Conservation (phyloP, 1,139 yeast genomes). For the Candida sanyaensis region DNA sequence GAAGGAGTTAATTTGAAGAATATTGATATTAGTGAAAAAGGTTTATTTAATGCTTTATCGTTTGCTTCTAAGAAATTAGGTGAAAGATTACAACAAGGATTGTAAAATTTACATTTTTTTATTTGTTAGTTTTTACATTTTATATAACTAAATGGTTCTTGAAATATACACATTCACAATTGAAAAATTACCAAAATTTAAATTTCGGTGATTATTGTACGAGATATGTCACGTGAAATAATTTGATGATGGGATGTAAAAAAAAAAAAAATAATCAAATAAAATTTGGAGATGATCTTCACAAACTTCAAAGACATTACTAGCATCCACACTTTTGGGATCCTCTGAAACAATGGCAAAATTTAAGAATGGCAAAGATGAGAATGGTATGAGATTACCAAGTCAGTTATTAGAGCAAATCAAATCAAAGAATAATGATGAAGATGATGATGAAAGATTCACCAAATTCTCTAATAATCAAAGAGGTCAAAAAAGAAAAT, state of each 20-base stretch:
- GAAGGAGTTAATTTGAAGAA: conserved; percentile 55
- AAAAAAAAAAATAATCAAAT: not conserved
- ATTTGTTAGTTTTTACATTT: not conserved
- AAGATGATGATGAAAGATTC: conserved; percentile 36
- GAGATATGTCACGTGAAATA: not conserved
- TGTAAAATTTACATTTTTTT: conserved; percentile 23
- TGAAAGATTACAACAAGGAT: conserved; percentile 82
- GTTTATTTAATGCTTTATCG: conserved; percentile 83
- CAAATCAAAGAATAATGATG: conserved; percentile 35
- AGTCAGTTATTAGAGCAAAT: conserved; percentile 67
- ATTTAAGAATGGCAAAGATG: conserved; percentile 17
- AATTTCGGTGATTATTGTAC: not conserved
- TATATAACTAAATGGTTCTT: too few relatives aligned
- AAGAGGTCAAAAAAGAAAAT: conserved; percentile 23
- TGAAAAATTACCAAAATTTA: too few relatives aligned
- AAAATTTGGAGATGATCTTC: conserved; percentile 2
- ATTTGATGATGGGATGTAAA: not conserved
- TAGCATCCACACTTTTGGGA: not conserved
- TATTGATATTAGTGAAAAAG: conserved; percentile 85
- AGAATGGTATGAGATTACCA: conserved; percentile 64
- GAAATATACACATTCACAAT: too few relatives aligned
- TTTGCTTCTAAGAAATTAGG: conserved; percentile 86
- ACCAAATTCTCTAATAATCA: conserved; percentile 22
- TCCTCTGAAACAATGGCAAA: conserved; percentile 4
- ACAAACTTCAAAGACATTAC: too few relatives aligned